These are phyloP conservation scores for Sugiyamaella xylanicola DNA, from an alignment of 1,139 yeast species.

Conservation along the genomic window DNA sequence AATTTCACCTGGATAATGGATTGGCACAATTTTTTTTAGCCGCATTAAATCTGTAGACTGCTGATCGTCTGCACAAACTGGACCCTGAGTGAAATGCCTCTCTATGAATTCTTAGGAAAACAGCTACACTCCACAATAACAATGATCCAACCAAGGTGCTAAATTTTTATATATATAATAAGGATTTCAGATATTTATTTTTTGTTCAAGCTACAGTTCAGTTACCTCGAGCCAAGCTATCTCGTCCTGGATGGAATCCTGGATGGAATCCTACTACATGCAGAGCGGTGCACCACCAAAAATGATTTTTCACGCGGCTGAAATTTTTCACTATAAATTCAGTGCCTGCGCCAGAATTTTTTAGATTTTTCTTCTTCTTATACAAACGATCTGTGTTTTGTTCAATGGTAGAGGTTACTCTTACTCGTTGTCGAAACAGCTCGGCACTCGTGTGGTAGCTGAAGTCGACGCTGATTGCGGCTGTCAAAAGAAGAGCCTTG, in stretches of 20 bases:
- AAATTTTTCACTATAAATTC: conserved; percentile 20
- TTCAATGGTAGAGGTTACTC: conserved; percentile 27
- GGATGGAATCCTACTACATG: not conserved
- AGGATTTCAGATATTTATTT: not conserved
- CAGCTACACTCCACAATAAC: no score
- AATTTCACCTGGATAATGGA: not conserved
- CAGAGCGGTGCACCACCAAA: not conserved
- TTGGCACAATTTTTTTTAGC: conserved; percentile 14
- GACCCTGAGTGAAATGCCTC: conserved; percentile 1
- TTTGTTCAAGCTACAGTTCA: not conserved
- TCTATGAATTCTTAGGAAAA: no score
- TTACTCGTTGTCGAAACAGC: conserved; percentile 27
- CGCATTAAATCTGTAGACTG: not conserved
- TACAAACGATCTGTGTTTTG: conserved; percentile 32
- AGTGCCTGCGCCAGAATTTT: not conserved
- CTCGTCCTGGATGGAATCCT: no score
- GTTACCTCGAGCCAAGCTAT: no score
- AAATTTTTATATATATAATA: no score
- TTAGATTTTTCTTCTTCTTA: conserved; percentile 16
- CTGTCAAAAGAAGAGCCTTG: conserved; percentile 28
- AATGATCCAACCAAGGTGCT: no score
- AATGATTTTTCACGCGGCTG: conserved; percentile 7
- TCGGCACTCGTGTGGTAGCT: conserved; percentile 41
- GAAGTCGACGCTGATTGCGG: conserved; percentile 21
- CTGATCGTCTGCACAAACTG: not conserved